A percentile compares a stretch with the other conserved stretches of the same genome.
These are phyloP conservation scores for Bretziella fagacearum DNA, from an alignment of 2,329 filamentous ascomycete genomes.

Conservation along the genomic window DNA sequence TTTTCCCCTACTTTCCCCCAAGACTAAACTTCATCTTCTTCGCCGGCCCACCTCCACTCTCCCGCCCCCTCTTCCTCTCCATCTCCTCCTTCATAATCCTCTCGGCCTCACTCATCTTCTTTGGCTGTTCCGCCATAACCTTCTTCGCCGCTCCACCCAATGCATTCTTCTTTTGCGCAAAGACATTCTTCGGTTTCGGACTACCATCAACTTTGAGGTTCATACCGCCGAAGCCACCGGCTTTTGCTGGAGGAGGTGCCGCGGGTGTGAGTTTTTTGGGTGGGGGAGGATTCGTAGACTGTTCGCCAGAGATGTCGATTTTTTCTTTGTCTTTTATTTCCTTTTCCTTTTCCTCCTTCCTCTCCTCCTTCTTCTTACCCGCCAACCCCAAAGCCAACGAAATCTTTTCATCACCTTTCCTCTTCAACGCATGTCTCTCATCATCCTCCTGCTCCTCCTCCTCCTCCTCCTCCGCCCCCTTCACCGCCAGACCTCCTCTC, in stretches of 20 bases:
- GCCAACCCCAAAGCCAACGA: conserved; percentile 46
- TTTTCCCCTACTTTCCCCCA: conserved; percentile 2
- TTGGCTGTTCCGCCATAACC: conserved; percentile 42
- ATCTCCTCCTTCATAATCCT: conserved; percentile 78
- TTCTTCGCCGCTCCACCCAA: conserved; percentile 30
- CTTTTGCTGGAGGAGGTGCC: conserved; percentile 25
- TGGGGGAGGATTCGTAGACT: background rate
- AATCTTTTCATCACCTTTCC: conserved; percentile 59
- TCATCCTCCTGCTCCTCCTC: conserved; percentile 26
- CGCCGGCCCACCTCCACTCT: conserved; percentile 24
- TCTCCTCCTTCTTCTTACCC: conserved; percentile 21
- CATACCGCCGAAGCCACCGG: conserved; percentile 25
- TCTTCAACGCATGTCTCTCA: conserved; percentile 33
- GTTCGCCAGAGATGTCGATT: background rate
- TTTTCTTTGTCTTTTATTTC: conserved; percentile 9
- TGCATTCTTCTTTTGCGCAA: conserved; percentile 23
- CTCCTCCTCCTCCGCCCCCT: conserved; percentile 25
- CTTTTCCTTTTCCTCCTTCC: conserved; percentile 12
- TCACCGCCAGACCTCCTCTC: conserved; percentile 26
- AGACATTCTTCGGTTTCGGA: conserved; percentile 57
- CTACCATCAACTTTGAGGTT: conserved; percentile 44
- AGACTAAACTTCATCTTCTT: conserved; percentile 28
- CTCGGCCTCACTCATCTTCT: conserved; percentile 78
- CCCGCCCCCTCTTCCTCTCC: conserved; percentile 47
- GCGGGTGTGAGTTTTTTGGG: background rate